phyloP scores from a whole-genome alignment of 495 filamentous ascomycete species.

The Trichocladium uniseriatum region DNA sequence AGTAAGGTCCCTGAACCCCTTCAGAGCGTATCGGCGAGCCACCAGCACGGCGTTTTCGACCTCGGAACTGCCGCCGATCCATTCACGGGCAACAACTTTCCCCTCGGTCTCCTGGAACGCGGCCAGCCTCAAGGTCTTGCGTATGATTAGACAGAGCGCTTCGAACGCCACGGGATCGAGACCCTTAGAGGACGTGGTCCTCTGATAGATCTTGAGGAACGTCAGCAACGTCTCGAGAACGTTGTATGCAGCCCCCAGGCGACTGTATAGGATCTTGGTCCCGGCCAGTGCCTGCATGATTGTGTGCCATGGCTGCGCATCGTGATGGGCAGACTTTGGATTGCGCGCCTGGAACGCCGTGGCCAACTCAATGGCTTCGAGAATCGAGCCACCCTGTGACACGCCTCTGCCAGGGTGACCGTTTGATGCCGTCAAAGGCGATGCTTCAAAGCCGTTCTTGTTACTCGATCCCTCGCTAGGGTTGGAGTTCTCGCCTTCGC shows the following conservation, averaged over 20 bases:
- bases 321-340: not conserved
- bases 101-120: conserved; percentile 1
- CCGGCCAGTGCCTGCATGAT: conserved; percentile 21
- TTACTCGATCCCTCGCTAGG: not conserved
- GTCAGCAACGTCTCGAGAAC: conserved; percentile 8
- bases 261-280: conserved; percentile 10
- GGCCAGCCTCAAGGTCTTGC: conserved; percentile 14
- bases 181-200: conserved; percentile 3
- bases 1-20: not conserved
- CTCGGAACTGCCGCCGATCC: not conserved
- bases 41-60: conserved; percentile 4
- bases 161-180: conserved; percentile 15
- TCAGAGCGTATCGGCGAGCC: not conserved
- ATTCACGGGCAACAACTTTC: not conserved
- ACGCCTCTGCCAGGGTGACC: not conserved
- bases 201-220: conserved; percentile 16
- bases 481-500: not conserved
- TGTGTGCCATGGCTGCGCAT: conserved; percentile 19
- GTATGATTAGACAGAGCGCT: conserved; percentile 13
- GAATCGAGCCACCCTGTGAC: conserved; percentile 1
- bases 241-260: conserved; percentile 1
- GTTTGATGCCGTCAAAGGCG: not conserved
- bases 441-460: not conserved
- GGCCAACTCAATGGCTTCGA: conserved; percentile 16
- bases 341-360: conserved; percentile 8